Percentiles rank a stretch among this genome's conserved stretches.
Evolutionary conservation across 2,329 filamentous ascomycete species (phyloP).

Genomic region (Arthrocladium fulminans): DNA sequence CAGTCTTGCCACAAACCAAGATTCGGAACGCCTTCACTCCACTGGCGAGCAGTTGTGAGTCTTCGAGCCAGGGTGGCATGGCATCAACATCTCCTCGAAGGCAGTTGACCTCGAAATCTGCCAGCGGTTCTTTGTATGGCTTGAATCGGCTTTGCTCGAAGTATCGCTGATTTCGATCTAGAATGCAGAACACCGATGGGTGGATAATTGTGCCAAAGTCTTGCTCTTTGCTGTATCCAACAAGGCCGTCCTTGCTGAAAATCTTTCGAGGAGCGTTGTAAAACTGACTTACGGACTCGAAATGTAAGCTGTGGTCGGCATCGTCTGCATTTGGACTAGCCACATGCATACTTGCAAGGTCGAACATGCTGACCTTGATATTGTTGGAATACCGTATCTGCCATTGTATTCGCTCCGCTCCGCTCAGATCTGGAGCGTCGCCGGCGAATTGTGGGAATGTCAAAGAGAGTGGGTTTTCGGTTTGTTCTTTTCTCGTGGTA

Average conservation of each 20-base stretch:
- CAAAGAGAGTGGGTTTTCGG: constrained; percentile 10
- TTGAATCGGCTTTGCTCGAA: constrained; percentile 24
- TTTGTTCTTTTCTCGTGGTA: neutral
- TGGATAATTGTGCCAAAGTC: constrained; percentile 26
- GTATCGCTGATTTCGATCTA: constrained; percentile 25
- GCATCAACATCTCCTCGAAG: constrained; percentile 21
- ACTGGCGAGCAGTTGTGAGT: constrained; percentile 19
- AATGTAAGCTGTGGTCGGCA: constrained; percentile 15
- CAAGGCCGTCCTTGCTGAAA: constrained; percentile 10
- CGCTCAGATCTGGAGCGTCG: constrained; percentile 14
- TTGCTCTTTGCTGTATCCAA: constrained; percentile 1
- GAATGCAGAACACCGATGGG: constrained; percentile 27
- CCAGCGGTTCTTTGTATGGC: constrained; percentile 15
- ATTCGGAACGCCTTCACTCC: constrained; percentile 26
- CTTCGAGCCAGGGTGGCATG: constrained; percentile 25
- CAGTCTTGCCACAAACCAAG: constrained; percentile 29
- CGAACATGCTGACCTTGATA: constrained; percentile 17
- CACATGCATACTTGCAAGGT: constrained; percentile 16
- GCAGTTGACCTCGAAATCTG: constrained; percentile 21
- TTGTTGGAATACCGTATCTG: constrained; percentile 15
- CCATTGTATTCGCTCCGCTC: constrained; percentile 18
- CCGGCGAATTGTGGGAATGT: constrained; percentile 19
- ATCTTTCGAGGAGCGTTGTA: constrained; percentile 16
- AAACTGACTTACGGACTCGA: constrained; percentile 11
- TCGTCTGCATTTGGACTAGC: constrained; percentile 7